Conservation (phyloP, 345 rosid species). For the Arabidopsis arenosa region DNA sequence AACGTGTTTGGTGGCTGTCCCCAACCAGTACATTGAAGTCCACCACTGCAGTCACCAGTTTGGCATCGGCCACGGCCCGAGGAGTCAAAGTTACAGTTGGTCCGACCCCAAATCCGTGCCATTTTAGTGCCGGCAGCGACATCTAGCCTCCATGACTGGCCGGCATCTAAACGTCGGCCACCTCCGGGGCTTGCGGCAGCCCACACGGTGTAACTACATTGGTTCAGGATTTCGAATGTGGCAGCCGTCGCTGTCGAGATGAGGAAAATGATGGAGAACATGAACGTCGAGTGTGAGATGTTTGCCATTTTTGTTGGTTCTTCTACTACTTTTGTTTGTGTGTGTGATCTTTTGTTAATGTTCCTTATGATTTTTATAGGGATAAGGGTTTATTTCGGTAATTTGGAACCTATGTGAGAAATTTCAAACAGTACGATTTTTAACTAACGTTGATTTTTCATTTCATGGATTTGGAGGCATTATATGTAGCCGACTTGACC, state of each 20-base stretch:
- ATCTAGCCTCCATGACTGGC: conserved; percentile 32
- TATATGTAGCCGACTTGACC: too few species aligned
- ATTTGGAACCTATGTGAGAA: not conserved
- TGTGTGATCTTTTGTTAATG: conserved; percentile 16
- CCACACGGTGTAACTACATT: conserved; percentile 53
- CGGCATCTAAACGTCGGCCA: conserved; percentile 37
- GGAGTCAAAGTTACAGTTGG: conserved; percentile 44
- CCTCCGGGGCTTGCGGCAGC: conserved; percentile 55
- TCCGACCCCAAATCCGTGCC: conserved; percentile 48
- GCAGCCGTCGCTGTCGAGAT: conserved; percentile 41
- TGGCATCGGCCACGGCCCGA: conserved; percentile 47
- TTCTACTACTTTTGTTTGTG: not conserved
- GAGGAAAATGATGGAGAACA: conserved; percentile 5
- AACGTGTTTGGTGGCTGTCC: conserved; percentile 65
- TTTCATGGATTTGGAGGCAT: too few species aligned
- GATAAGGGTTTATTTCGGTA: not conserved
- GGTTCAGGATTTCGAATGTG: conserved; percentile 47
- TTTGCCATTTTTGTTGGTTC: conserved; percentile 27
- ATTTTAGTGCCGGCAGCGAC: conserved; percentile 40
- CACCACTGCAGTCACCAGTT: conserved; percentile 62
- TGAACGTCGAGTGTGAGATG: conserved; percentile 15
- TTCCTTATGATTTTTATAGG: conserved; percentile 12
- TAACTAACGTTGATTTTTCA: not conserved
- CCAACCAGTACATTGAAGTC: conserved; percentile 50
- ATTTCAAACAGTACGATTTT: too few species aligned